These are phyloP conservation scores for Euptelea pleiosperma DNA, from an alignment of 164 flowering plant species.

Conservation along the genomic window DNA sequence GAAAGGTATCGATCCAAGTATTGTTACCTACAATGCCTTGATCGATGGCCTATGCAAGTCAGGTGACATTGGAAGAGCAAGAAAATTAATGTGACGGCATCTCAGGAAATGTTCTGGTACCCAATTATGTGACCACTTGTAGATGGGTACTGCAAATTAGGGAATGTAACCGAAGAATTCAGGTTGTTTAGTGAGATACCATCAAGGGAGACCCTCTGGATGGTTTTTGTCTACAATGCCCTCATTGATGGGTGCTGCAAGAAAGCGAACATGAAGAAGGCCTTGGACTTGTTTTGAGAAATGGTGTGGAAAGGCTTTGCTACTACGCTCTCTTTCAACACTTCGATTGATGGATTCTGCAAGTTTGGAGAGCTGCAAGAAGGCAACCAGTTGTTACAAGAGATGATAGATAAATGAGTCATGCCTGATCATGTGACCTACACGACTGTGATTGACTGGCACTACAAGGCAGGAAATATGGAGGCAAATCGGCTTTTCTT, in stretches of 20 bases:
- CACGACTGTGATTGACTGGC: slow-evolving; percentile 53
- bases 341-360: slow-evolving; percentile 59
- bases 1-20: slow-evolving; percentile 53
- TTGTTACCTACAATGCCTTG: slow-evolving; percentile 57
- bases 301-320: slow-evolving; percentile 51
- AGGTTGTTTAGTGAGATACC: slow-evolving; percentile 51
- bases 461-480: slow-evolving; percentile 50
- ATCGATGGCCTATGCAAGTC: slow-evolving; percentile 58
- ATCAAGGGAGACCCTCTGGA: slow-evolving; percentile 42
- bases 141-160: slow-evolving; percentile 67
- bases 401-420: slow-evolving; percentile 42
- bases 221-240: slow-evolving; percentile 47
- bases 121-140: slow-evolving; percentile 56
- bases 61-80: slow-evolving; percentile 53
- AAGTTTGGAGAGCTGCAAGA: slow-evolving; percentile 41
- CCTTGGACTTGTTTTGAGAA: slow-evolving; percentile 43
- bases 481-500: slow-evolving; percentile 45
- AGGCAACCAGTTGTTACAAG: slow-evolving; percentile 38
- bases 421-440: slow-evolving; percentile 57
- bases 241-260: slow-evolving; percentile 64
- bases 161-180: slow-evolving; percentile 53
- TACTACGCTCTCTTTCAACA: slow-evolving; percentile 45
- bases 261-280: slow-evolving; percentile 54
- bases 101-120: slow-evolving; percentile 42
- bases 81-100: slow-evolving; percentile 44